Conservation (phyloP, 352 stramenopile genomes). For the Phytophthora colocasiae region DNA sequence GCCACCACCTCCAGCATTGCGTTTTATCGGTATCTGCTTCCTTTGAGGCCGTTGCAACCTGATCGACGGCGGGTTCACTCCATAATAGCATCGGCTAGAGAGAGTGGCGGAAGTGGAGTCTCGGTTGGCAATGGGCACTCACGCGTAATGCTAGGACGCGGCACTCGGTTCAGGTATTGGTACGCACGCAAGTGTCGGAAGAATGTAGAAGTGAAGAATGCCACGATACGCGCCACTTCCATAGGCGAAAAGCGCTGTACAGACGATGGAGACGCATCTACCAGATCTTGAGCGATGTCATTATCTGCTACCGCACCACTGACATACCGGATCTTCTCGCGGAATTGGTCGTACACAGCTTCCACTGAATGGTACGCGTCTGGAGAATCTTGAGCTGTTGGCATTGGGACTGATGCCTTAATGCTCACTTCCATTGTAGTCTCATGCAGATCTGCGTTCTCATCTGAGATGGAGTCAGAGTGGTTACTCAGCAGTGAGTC, state of each 20-base stretch:
- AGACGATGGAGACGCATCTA: conserved; percentile 1
- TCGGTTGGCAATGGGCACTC: conserved; percentile 50
- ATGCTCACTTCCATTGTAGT: conserved; percentile 3
- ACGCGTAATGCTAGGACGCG: conserved; percentile 37
- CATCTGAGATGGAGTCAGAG: conserved; percentile 14
- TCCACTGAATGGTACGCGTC: conserved; percentile 37
- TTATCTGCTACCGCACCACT: conserved; percentile 11
- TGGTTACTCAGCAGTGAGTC: conserved; percentile 14
- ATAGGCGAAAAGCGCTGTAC: conserved; percentile 29
- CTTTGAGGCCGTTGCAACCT: conserved; percentile 20
- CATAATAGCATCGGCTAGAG: conserved; percentile 39
- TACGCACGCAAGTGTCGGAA: conserved; percentile 72
- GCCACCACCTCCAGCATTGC: conserved; percentile 20
- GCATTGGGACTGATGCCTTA: not conserved
- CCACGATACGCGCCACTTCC: conserved; percentile 67
- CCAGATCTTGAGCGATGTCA: not conserved
- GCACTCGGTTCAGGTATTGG: conserved; percentile 50
- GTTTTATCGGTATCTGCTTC: conserved; percentile 20
- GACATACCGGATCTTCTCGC: conserved; percentile 33
- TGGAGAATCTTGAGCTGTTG: not conserved
- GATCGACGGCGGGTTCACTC: conserved; percentile 14
- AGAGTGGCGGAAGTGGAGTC: conserved; percentile 48
- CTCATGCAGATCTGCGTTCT: not conserved
- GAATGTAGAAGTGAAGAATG: conserved; percentile 76
- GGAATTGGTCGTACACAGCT: conserved; percentile 51